Evolutionary conservation across 2,329 filamentous ascomycete genomes (phyloP).

Genomic region (Aspergillus caelatus): DNA sequence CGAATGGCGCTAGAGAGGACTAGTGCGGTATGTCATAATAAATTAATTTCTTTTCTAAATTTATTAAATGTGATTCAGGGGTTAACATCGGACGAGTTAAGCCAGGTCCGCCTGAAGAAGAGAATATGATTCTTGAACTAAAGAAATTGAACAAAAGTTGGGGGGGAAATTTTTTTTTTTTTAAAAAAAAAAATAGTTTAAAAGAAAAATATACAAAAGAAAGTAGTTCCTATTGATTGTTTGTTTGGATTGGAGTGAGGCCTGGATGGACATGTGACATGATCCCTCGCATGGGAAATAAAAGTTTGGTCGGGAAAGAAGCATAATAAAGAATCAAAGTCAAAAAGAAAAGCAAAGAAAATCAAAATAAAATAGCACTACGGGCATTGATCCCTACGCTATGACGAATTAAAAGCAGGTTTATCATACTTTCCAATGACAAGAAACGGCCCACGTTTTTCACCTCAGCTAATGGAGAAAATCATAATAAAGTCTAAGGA

Average conservation of each 20-base stretch:
- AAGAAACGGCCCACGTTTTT: constrained; percentile 22
- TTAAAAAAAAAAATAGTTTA: too few relatives aligned
- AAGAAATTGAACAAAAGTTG: neutral
- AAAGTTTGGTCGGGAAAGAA: neutral
- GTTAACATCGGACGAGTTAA: neutral
- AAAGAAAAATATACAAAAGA: neutral
- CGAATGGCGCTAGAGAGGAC: constrained; percentile 13
- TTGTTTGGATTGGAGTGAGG: neutral
- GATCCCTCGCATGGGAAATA: neutral
- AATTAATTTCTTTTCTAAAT: constrained; percentile 11
- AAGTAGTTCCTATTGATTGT: neutral
- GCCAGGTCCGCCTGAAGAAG: neutral
- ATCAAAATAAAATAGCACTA: neutral
- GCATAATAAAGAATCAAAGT: neutral
- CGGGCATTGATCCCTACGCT: neutral
- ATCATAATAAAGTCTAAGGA: neutral
- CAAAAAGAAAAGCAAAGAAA: neutral
- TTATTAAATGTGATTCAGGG: constrained; percentile 14
- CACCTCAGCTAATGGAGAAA: neutral
- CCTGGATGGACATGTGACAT: neutral
- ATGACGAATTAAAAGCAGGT: neutral
- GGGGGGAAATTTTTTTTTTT: too few relatives aligned
- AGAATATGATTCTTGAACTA: neutral
- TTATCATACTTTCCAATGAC: constrained; percentile 10
- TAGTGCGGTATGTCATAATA: constrained; percentile 21